Conservation (phyloP, 2,329 filamentous ascomycete species). For the Fusarium caatingaense region DNA sequence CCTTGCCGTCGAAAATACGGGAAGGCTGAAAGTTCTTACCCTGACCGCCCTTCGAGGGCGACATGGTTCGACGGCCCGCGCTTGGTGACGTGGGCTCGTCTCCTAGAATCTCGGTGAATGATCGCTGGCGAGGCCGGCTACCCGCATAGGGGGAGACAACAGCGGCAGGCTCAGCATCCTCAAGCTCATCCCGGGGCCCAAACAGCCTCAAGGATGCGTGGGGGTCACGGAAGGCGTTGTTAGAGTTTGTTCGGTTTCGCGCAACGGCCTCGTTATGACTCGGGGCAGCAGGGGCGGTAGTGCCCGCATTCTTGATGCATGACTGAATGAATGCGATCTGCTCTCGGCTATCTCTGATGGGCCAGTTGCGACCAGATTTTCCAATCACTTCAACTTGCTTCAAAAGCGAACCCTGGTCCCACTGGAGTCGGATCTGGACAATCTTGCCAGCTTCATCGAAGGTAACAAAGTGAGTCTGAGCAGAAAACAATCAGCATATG, state of each 20-base stretch:
- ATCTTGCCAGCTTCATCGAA: conserved; percentile 85
- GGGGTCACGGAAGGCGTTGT: conserved; percentile 68
- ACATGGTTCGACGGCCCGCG: conserved; percentile 61
- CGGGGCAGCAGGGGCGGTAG: conserved; percentile 48
- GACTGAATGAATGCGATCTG: conserved; percentile 81
- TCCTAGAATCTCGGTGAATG: conserved; percentile 77
- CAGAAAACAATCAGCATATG: conserved; percentile 18
- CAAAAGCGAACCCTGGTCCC: conserved; percentile 93
- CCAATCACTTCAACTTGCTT: conserved; percentile 96
- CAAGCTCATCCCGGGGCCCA: conserved; percentile 72
- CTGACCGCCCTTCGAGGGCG: conserved; percentile 63
- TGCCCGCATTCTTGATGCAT: conserved; percentile 64
- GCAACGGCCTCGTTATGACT: conserved; percentile 53
- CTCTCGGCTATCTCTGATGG: conserved; percentile 87
- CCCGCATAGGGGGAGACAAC: conserved; percentile 72
- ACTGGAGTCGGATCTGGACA: conserved; percentile 85
- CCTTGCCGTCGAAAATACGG: conserved; percentile 70
- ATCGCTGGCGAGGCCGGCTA: conserved; percentile 71
- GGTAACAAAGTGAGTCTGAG: conserved; percentile 85
- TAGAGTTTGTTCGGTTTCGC: conserved; percentile 64
- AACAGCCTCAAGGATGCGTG: conserved; percentile 82
- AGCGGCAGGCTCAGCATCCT: conserved; percentile 58
- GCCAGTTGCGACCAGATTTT: conserved; percentile 91
- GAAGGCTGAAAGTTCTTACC: conserved; percentile 72
- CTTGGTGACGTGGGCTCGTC: conserved; percentile 64